Base-by-base conservation (phyloP, 164 flowering plant species). In the Vitis cinerea region DNA sequence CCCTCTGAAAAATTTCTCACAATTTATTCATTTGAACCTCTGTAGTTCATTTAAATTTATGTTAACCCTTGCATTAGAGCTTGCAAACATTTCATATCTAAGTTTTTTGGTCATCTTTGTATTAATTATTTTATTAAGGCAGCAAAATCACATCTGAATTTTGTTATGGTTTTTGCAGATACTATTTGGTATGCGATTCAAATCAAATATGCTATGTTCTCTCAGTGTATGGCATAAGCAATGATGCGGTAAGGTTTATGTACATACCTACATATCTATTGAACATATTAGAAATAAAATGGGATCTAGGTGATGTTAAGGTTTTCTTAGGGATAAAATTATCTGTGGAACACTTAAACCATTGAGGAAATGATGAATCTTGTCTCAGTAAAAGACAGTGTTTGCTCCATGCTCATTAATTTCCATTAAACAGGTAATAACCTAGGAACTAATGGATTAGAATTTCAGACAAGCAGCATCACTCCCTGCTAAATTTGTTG, bases 171-270 rank as follows among this genome's bases (percentile, higher is more conserved):
- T 72, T 31, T 69, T 82, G 82, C 91, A 93, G 98, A 63, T 91
- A 87, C 79, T 91, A 86, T 81, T 56, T 93, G 68, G 70, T 84
- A 37, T 89, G 91, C 75, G 98, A 91, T 79, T 79, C 92, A 74
- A 85, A 85, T 70, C 85, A 82, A 70, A 78, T 59, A 56, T 90
- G 85, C 73, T 90, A 82, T 66, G 74, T 90, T 64, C 82, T 93
- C 54, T 80, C 97, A 10, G 86, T 88, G 16, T 93, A 88, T 72
- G 95, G 95, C 44, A 60, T 88, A 54, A 79, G 68, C 15, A 77
- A 59, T 77, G 88, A 85, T 75, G 85, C 75, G 72, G 98, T 93
- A 86, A 84, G 86, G 37, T 16, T 67, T 66, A 31, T 11, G 53
- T 75, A 66, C 72, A 70, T 23, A 9, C 2, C 55, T 61, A 3